Base-by-base conservation (phyloP, 352 stramenopile genomes). In the Phytophthora cajani region DNA sequence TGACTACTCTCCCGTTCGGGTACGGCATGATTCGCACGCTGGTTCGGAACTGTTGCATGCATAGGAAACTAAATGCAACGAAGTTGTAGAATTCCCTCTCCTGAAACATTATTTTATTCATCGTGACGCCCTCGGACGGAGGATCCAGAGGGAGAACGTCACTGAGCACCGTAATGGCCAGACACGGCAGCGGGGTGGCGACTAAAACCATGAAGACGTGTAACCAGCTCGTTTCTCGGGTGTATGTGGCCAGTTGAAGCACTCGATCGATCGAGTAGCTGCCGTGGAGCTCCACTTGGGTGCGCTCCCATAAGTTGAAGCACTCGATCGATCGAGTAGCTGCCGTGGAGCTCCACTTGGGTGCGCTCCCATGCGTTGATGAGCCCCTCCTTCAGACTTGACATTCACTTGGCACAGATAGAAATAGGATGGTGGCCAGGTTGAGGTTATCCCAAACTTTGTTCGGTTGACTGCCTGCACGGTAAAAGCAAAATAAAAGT, bases 1-100 rank as follows among this genome's bases (percentile, higher is more conserved):
- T 47, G 14, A 47, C 40, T 21, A 47, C 36, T 16, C 36, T 42
- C 36, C 36, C 5, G 33, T 40, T 40, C 10, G 33, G 33, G 9
- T 40, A 40, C 9, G 36, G 36, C 36, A 47, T 4, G 5, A 47
- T 9, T 8, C 16, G 40, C 5, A 19, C 40, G 17, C 14, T 19
- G 19, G 40, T 47, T 47, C 40, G 40, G 40, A 21, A n/a, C 17
- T 47, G 40, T 3, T 60, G 33, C 2, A 52, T 9, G 9, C 10
- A 30, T 6, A 78, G 21, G n/a, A 72, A 62, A 12, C 25, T 67
- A 25, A 73, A 21, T 2, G 9, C 40, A 5, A 47, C 12, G 17
- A 47, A 47, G 17, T 16, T 19, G 17, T 47, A 8, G 17, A 47
- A 3, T 47, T 47, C 14, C 14, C 12, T 16, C 40, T 6, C 14